A percentile compares a stretch with the other conserved stretches of the same genome.
phyloP scores from a whole-genome alignment of 257 asterid species.

The Capsicum pubescens region DNA sequence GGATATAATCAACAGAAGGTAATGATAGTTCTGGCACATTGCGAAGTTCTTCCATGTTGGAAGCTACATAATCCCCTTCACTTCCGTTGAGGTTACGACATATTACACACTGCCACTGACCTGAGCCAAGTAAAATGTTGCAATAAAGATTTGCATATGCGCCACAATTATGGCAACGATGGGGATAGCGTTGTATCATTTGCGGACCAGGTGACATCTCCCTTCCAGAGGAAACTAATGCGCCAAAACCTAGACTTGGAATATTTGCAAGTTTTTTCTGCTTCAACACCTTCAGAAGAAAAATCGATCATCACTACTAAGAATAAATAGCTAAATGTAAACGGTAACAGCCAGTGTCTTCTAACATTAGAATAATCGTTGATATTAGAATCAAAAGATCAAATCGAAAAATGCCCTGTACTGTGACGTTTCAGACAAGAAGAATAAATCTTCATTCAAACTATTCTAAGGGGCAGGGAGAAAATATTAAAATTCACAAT shows the following conservation, averaged over 20 bases:
- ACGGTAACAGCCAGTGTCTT: not conserved
- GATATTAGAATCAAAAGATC: not conserved
- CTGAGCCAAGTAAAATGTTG: conserved; percentile 84
- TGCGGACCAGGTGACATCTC: conserved; percentile 89
- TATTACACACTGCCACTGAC: conserved; percentile 97
- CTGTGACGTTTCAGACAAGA: not conserved
- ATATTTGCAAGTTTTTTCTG: conserved; percentile 84
- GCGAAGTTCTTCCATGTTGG: conserved; percentile 78
- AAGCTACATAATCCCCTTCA: conserved; percentile 84
- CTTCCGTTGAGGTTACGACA: conserved; percentile 89
- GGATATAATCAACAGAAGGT: conserved; percentile 81
- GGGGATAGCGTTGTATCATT: conserved; percentile 88
- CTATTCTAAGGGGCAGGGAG: not conserved
- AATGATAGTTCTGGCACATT: conserved; percentile 81
- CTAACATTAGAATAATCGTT: not conserved
- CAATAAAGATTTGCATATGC: conserved; percentile 90
- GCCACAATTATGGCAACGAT: conserved; percentile 89
- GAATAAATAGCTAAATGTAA: conserved; percentile 16
- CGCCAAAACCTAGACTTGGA: conserved; percentile 93
- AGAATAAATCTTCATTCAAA: conserved; percentile 19
- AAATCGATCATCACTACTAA: not conserved
- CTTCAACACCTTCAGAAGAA: conserved; percentile 68
- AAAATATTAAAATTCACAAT: conserved; percentile 4
- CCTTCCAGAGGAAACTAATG: conserved; percentile 83
- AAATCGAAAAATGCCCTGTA: not conserved